phyloP scores from a whole-genome alignment of 768 basidiomycete species.

The Trametes elegans region DNA sequence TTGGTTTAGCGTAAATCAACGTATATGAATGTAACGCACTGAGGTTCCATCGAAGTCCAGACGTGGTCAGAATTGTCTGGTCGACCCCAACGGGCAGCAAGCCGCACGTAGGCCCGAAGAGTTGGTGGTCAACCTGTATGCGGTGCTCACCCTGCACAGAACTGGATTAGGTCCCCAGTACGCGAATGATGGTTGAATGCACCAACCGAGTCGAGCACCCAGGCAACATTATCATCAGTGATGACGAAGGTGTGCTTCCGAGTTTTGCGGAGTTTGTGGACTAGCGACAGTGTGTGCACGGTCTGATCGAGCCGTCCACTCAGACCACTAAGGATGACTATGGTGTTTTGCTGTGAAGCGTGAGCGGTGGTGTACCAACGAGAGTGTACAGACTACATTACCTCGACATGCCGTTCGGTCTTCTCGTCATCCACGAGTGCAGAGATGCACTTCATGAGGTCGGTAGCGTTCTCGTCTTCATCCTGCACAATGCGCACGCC shows the following conservation, averaged over 20 bases:
- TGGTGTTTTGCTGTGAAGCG: constrained; percentile 53
- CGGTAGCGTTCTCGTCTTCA: constrained; percentile 79
- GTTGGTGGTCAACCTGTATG: constrained; percentile 68
- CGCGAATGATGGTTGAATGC: neutral
- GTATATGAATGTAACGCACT: constrained; percentile 42
- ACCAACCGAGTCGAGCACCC: constrained; percentile 76
- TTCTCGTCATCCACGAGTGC: constrained; percentile 60
- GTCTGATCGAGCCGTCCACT: constrained; percentile 94
- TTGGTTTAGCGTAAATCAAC: no score
- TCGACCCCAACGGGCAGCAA: constrained; percentile 90
- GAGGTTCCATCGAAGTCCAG: constrained; percentile 87
- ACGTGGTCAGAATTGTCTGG: constrained; percentile 73
- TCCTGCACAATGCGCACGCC: constrained; percentile 69
- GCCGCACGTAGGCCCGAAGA: constrained; percentile 88
- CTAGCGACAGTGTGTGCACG: constrained; percentile 79
- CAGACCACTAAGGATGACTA: constrained; percentile 84
- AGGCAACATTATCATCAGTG: constrained; percentile 89
- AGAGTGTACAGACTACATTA: constrained; percentile 24
- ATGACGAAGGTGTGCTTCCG: constrained; percentile 66
- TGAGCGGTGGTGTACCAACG: neutral
- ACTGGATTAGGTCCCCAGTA: neutral
- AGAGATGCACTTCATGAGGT: constrained; percentile 89
- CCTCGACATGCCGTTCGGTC: constrained; percentile 35
- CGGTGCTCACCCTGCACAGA: constrained; percentile 79
- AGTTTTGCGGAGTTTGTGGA: constrained; percentile 72